Evolutionary conservation across 345 rosid species (phyloP).

Genomic region (Raphanus raphanistrum): DNA sequence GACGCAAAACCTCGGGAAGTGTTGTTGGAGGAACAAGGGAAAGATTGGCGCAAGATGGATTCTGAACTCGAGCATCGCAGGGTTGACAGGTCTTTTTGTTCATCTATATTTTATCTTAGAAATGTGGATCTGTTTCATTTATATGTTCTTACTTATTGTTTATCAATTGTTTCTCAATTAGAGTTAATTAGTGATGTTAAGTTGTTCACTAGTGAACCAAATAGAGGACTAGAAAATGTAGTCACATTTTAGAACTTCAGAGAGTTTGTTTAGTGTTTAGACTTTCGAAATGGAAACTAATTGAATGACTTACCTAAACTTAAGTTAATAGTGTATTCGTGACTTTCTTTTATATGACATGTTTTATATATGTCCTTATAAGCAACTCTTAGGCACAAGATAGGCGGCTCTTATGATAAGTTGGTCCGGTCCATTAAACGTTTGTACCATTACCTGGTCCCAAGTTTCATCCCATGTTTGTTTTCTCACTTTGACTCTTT

Average conservation of each 20-base stretch:
- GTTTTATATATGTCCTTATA: constrained; percentile 4
- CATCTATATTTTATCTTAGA: neutral
- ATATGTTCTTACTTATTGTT: neutral
- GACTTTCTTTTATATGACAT: constrained; percentile 8
- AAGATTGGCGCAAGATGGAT: constrained; percentile 95
- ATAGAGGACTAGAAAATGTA: neutral
- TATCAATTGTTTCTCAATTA: no score
- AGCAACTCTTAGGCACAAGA: constrained; percentile 11
- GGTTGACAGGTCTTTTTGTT: constrained; percentile 54
- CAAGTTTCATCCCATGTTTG: neutral
- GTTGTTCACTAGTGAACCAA: neutral
- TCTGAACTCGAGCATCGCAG: constrained; percentile 81
- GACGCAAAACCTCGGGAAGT: constrained; percentile 95
- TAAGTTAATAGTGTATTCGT: neutral
- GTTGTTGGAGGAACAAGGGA: constrained; percentile 80
- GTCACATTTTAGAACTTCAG: neutral
- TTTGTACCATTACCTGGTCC: neutral
- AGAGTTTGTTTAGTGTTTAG: neutral
- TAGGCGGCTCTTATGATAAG: neutral
- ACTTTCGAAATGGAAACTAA: constrained; percentile 5
- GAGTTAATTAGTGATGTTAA: neutral
- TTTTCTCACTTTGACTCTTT: neutral
- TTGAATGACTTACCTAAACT: neutral
- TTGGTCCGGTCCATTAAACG: neutral
- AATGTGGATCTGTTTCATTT: neutral